Percentiles rank a stretch among this genome's conserved stretches.
phyloP scores from a whole-genome alignment of 768 basidiomycete genomes.

The Fibroporia radiculosa region DNA sequence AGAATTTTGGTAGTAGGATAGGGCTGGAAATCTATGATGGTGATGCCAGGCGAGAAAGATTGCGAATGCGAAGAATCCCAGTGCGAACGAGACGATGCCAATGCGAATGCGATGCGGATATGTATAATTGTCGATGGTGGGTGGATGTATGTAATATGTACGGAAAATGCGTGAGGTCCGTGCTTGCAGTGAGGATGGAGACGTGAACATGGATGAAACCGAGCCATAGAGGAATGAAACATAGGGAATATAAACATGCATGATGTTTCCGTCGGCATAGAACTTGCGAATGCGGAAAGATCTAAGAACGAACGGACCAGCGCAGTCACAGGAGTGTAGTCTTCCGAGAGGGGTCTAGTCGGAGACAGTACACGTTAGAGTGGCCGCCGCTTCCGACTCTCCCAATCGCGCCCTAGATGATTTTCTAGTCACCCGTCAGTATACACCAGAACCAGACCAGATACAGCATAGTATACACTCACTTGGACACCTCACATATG shows the following conservation, averaged over 20 bases:
- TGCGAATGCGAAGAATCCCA: neutral
- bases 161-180: constrained; percentile 1
- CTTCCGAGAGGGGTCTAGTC: no score
- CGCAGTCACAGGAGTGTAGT: no score
- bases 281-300: constrained; percentile 3
- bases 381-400: no score
- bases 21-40: neutral
- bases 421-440: no score
- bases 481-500: neutral
- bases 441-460: no score
- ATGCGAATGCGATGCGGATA: neutral
- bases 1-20: neutral
- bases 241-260: neutral
- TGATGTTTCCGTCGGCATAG: neutral
- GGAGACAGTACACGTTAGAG: no score
- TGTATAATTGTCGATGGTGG: neutral
- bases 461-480: neutral
- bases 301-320: no score
- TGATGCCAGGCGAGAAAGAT: neutral
- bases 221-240: constrained; percentile 1
- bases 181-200: constrained; percentile 4
- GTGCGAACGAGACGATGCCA: neutral
- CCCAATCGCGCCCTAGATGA: no score
- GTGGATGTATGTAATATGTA: neutral
- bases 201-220: neutral